Base-by-base conservation (phyloP, 2,329 filamentous ascomycete genomes). In the Pyrenophora teres region DNA sequence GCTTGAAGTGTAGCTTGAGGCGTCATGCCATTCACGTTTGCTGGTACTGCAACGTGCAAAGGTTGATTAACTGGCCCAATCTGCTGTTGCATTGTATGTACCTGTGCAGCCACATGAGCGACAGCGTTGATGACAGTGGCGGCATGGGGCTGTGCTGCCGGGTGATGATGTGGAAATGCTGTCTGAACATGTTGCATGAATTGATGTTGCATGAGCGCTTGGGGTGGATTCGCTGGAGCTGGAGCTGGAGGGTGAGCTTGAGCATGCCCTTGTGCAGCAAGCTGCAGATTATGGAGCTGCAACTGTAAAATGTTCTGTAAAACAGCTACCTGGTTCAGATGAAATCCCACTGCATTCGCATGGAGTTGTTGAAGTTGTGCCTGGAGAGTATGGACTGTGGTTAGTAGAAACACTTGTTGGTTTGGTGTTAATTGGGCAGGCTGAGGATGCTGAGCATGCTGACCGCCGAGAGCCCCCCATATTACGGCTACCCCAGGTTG, bases 1-100 rank as follows among this genome's bases (percentile, higher is more conserved):
- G 65, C 54, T 25, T 69, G 67, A 52, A 68, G 76, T 47, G 75
- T 69, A 67, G 50, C 62, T 54, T 56, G 64, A 39, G 54, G 42
- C 2, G 9, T 30, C 10, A 30, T 13, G 27, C 4, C 8, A 36
- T 54, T 43, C n/a, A 43, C n/a, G 4, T 40, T 35, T 31, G 61
- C 46, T 43, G 50, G 31, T 45, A 38, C 49, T 12, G 38, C 25
- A 35, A 33, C 9, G 38, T 49, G 55, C 19, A 32, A 27, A 16
- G 43, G 36, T 16, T 47, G 52, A 3, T 48, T 52, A 19, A 36
- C 50, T 12, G 40, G 10, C 15, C 25, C 21, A 3, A 46, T 36
- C n/a, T 50, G 43, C 9, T 48, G 40, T 21, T 56, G 53, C n/a
- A 45, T 16, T n/a, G 57, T 54, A 25, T 50, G 47, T 6, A 52